Conservation (phyloP, 495 filamentous ascomycete genomes). For the Penicillium turbatum region DNA sequence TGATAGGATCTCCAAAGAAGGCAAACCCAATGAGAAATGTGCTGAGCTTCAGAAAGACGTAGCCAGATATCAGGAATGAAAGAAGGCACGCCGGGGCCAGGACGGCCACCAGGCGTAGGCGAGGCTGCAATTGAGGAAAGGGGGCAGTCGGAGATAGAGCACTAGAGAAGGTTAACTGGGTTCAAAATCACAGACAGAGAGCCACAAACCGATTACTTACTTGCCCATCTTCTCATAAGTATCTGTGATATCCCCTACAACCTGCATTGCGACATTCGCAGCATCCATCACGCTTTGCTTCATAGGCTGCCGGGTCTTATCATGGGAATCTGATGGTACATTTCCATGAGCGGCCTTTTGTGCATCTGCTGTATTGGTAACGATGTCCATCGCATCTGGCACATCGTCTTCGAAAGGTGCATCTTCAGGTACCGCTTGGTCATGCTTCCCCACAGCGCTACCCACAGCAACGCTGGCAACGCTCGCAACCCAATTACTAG, state of each 20-base stretch:
- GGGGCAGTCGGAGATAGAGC: constrained; percentile 72
- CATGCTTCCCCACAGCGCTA: constrained; percentile 69
- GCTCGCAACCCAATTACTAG: constrained; percentile 70
- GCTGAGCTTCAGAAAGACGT: constrained; percentile 63
- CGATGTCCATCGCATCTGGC: constrained; percentile 61
- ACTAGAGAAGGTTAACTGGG: constrained; percentile 29
- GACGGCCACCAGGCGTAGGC: constrained; percentile 58
- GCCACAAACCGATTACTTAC: constrained; percentile 35
- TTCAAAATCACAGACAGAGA: not conserved
- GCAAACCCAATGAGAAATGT: constrained; percentile 61
- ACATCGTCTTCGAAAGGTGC: constrained; percentile 44
- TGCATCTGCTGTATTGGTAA: constrained; percentile 49
- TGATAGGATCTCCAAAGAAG: constrained; percentile 79
- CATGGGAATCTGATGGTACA: constrained; percentile 47
- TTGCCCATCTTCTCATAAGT: constrained; percentile 78
- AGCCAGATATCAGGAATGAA: constrained; percentile 60
- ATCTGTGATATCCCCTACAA: constrained; percentile 67
- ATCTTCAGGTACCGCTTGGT: constrained; percentile 45
- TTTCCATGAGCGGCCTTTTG: constrained; percentile 50
- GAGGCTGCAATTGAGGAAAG: constrained; percentile 59
- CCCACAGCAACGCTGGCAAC: constrained; percentile 71
- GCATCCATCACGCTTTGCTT: constrained; percentile 71
- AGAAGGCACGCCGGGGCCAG: constrained; percentile 54
- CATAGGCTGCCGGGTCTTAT: constrained; percentile 80
- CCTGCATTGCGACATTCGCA: constrained; percentile 70